phyloP scores from a whole-genome alignment of 306 rosid genomes.

The Cucumis hystrix region DNA sequence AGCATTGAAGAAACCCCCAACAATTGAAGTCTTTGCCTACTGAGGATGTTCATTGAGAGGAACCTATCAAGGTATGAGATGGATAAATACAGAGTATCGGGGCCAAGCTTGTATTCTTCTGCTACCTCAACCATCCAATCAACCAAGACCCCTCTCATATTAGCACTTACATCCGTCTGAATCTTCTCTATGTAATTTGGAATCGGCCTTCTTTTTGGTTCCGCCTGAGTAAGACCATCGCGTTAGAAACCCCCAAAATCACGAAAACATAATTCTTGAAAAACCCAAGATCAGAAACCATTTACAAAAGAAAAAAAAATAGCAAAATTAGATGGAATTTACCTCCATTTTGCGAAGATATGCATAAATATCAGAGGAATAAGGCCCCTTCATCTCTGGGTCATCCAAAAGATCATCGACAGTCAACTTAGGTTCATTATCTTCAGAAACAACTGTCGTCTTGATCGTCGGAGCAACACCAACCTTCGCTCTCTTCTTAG shows the following conservation, averaged over 20 bases:
- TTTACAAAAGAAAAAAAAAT: not conserved
- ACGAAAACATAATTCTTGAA: not conserved
- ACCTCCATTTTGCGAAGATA: conserved; percentile 78
- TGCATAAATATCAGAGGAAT: conserved; percentile 50
- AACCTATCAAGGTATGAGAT: conserved; percentile 53
- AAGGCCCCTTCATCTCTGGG: conserved; percentile 45
- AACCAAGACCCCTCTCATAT: conserved; percentile 66
- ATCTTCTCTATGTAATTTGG: conserved; percentile 44
- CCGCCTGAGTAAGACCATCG: conserved; percentile 27
- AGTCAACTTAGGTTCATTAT: not conserved
- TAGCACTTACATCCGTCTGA: conserved; percentile 59
- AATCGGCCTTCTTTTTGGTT: conserved; percentile 48
- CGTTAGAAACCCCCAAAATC: not conserved
- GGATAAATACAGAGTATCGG: conserved; percentile 58
- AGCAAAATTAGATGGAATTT: not conserved
- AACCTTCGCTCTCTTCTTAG: not conserved
- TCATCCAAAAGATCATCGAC: conserved; percentile 17
- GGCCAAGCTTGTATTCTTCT: conserved; percentile 63
- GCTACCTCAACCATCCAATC: conserved; percentile 96
- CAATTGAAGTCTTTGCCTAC: conserved; percentile 44
- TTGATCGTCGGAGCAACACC: not conserved
- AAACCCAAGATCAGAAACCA: not conserved
- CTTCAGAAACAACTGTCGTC: not conserved
- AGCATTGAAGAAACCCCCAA: conserved; percentile 75
- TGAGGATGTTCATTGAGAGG: conserved; percentile 35